These are phyloP conservation scores for Candida coquimbonensis DNA, from an alignment of 805 yeast genomes.

Conservation along the genomic window DNA sequence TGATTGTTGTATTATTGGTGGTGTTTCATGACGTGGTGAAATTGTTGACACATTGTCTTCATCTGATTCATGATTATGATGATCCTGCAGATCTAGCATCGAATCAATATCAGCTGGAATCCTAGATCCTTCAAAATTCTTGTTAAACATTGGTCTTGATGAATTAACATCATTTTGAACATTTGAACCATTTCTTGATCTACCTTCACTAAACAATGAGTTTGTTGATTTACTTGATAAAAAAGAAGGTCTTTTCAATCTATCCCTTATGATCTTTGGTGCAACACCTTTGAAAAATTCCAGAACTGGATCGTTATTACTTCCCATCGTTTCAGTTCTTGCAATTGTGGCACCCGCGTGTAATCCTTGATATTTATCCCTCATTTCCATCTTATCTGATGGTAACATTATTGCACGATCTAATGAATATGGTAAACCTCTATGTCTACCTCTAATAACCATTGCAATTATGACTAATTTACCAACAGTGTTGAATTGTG, in stretches of 20 bases:
- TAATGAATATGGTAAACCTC: conserved; percentile 89
- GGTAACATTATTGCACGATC: conserved; percentile 93
- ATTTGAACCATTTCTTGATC: background rate
- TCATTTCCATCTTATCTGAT: conserved; percentile 51
- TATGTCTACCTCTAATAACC: conserved; percentile 92
- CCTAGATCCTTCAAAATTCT: too few relatives aligned
- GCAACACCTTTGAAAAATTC: conserved; percentile 24
- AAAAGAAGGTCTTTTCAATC: conserved; percentile 20
- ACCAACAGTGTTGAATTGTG: conserved; percentile 62
- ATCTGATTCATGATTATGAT: too few relatives aligned
- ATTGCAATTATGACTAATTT: conserved; percentile 81
- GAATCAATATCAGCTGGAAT: background rate
- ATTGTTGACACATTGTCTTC: too few relatives aligned
- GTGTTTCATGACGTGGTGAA: background rate
- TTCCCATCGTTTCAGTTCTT: conserved; percentile 19
- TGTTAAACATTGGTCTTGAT: too few relatives aligned
- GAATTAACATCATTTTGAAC: too few relatives aligned
- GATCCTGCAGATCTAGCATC: too few relatives aligned
- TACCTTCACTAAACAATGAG: background rate
- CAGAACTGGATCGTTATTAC: conserved; percentile 20
- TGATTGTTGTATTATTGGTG: background rate
- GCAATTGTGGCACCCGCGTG: conserved; percentile 16
- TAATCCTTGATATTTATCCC: conserved; percentile 41
- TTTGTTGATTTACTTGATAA: conserved; percentile 2
- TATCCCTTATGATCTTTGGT: conserved; percentile 19